phyloP scores from a whole-genome alignment of 331 rosid species.

The Quercus tomentella region DNA sequence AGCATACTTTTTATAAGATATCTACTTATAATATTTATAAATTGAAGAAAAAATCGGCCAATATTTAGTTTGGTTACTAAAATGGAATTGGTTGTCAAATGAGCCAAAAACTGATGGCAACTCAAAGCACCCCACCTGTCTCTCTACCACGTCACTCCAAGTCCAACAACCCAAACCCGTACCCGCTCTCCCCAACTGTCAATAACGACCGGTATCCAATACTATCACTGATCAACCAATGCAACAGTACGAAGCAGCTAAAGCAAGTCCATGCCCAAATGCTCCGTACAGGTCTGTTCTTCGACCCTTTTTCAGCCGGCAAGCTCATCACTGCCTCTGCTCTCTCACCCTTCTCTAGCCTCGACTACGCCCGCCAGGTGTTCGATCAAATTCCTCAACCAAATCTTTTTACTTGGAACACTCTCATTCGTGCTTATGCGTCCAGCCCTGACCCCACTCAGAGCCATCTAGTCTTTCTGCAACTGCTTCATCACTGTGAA shows the following conservation, averaged over 20 bases:
- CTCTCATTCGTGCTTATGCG: constrained; percentile 56
- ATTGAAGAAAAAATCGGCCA: too few species aligned
- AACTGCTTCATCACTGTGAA: constrained; percentile 34
- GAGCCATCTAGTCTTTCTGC: constrained; percentile 30
- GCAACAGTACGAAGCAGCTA: constrained; percentile 33
- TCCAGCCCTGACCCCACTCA: constrained; percentile 45
- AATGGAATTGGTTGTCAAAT: too few species aligned
- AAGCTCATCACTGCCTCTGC: constrained; percentile 42
- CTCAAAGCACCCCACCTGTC: too few species aligned
- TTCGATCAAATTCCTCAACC: constrained; percentile 56
- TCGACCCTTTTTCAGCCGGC: constrained; percentile 41
- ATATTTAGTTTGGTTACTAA: too few species aligned
- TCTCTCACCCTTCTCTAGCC: constrained; percentile 34
- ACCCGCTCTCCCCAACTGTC: too few species aligned
- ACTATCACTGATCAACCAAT: constrained; percentile 26
- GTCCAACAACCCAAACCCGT: too few species aligned
- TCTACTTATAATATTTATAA: too few species aligned
- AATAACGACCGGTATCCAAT: background rate
- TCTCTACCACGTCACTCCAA: too few species aligned
- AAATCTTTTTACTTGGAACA: constrained; percentile 67
- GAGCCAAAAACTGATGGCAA: too few species aligned
- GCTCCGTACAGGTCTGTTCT: constrained; percentile 48
- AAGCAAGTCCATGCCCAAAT: constrained; percentile 59
- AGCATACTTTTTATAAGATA: too few species aligned
- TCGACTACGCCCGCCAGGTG: constrained; percentile 44